Evolutionary conservation across 768 basidiomycete genomes (phyloP), one percentile per base, ranked within the genome.

Genomic region (Terana coerulea): DNA sequence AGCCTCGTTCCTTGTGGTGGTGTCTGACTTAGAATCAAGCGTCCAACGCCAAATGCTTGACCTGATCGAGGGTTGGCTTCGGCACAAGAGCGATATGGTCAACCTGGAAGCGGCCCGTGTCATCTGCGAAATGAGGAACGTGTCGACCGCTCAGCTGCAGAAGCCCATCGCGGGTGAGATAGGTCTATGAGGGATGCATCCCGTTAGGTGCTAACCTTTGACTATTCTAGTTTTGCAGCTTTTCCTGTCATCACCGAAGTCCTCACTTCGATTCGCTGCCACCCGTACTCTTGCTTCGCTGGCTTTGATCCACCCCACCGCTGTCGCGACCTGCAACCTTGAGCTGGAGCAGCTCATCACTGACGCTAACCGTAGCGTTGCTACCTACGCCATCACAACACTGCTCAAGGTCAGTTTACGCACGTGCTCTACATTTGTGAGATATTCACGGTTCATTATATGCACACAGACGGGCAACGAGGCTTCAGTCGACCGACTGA

Each of bases 1-100:
- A 28, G 8, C n/a, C 7, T 19, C 7, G 5, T 42, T 52, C 11
- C 26, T 8, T 21, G 22, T n/a, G n/a, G 5, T n/a, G 17, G 11
- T 17, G 42, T 28, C 35, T 35, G 25, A 12, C 56, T 56, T 34
- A 53, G 7, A 15, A 9, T 53, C 1, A 59, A 99, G 95, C 64
- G 75, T 95, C 22, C 93, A 95, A 68, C 84, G 80, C 55, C 93
- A 91, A 61, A 95, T 98, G 80, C 75, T 92, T 47, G 97, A 98
- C 57, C 78, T 97, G 36, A 76, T 98, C 31, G 97, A 98, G 65
- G 86, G 89, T 29, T 95, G 94, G 85, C 74, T 98, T 53, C 84
- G 94, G 52, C 97, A 99, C 72, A 99, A 99, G 76, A 97, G 93
- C 60, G 97, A 99, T 67, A 99, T 98, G 95, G 97, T 99, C 64